Evolutionary conservation across 164 flowering plant genomes (phyloP).

Genomic region (Macadamia tetraphylla): DNA sequence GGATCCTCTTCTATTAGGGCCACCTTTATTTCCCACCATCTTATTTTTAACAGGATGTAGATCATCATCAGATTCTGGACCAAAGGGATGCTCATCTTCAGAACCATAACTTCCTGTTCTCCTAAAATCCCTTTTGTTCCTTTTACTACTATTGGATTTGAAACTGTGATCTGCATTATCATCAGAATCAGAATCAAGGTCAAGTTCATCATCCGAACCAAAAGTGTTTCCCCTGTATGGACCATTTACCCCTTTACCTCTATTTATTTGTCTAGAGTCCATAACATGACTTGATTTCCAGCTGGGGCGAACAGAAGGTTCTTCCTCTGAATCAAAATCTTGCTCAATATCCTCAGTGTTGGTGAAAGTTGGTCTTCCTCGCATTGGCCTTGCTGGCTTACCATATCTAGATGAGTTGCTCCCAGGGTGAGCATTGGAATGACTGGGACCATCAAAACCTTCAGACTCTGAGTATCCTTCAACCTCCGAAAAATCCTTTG

Average conservation of each 20-base stretch:
- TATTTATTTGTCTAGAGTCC: slow-evolving; percentile 31
- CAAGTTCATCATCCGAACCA: slow-evolving; percentile 51
- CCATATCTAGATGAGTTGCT: slow-evolving; percentile 12
- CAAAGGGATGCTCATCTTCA: slow-evolving; percentile 28
- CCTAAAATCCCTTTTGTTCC: slow-evolving; percentile 19
- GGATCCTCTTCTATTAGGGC: slow-evolving; percentile 21
- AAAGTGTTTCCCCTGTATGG: slow-evolving; percentile 33
- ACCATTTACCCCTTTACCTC: slow-evolving; percentile 28
- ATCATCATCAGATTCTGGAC: slow-evolving; percentile 42
- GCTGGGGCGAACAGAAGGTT: slow-evolving; percentile 44
- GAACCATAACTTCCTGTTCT: slow-evolving; percentile 24
- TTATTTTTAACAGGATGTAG: slow-evolving; percentile 17
- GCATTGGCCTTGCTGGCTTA: slow-evolving; percentile 23
- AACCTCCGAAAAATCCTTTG: slow-evolving; percentile 36
- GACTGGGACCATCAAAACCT: slow-evolving; percentile 24
- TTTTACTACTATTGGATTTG: slow-evolving; percentile 20
- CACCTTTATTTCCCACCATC: slow-evolving; percentile 24
- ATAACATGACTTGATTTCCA: slow-evolving; percentile 71
- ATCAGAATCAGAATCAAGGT: slow-evolving; percentile 40
- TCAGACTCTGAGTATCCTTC: slow-evolving; percentile 51
- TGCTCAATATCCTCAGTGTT: slow-evolving; percentile 35
- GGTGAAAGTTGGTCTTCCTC: slow-evolving; percentile 23
- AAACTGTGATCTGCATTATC: slow-evolving; percentile 25
- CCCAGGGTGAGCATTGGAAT: slow-evolving; percentile 9
- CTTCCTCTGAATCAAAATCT: slow-evolving; percentile 56